Evolutionary conservation across 2,329 filamentous ascomycete species (phyloP).

Genomic region (Fusarium scirpi): DNA sequence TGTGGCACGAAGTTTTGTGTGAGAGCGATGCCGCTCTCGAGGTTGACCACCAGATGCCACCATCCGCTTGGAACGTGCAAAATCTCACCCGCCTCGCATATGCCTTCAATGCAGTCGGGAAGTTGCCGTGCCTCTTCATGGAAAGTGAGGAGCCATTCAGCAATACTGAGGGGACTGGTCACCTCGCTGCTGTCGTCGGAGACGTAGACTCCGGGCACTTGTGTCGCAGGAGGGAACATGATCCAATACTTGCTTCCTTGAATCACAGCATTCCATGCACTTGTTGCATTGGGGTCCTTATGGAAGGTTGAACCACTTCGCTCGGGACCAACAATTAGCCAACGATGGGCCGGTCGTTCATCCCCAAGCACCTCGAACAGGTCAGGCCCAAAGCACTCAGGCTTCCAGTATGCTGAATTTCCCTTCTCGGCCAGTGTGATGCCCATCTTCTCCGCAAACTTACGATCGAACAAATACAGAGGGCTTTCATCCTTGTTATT

Average conservation of each 20-base stretch:
- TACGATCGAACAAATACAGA: constrained; percentile 90
- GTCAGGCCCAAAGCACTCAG: constrained; percentile 87
- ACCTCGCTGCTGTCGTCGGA: constrained; percentile 92
- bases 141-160: constrained; percentile 95
- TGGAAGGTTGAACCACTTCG: constrained; percentile 95
- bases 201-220: constrained; percentile 90
- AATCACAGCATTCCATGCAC: constrained; percentile 94
- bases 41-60: constrained; percentile 96
- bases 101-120: constrained; percentile 84
- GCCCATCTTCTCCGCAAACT: constrained; percentile 87
- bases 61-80: constrained; percentile 93
- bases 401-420: constrained; percentile 77
- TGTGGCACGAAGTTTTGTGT: constrained; percentile 95
- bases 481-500: constrained; percentile 87
- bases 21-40: constrained; percentile 85
- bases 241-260: constrained; percentile 97
- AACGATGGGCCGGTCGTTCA: constrained; percentile 87
- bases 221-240: constrained; percentile 87
- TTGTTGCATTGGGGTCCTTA: constrained; percentile 80
- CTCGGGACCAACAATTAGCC: constrained; percentile 91
- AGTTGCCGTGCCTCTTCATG: constrained; percentile 83
- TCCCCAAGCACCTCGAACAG: constrained; percentile 82
- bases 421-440: constrained; percentile 69
- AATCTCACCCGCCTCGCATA: constrained; percentile 87
- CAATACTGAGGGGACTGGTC: constrained; percentile 91